These are phyloP conservation scores for Celoporthe dispersa DNA, from an alignment of 2,329 filamentous ascomycete species.

Conservation along the genomic window DNA sequence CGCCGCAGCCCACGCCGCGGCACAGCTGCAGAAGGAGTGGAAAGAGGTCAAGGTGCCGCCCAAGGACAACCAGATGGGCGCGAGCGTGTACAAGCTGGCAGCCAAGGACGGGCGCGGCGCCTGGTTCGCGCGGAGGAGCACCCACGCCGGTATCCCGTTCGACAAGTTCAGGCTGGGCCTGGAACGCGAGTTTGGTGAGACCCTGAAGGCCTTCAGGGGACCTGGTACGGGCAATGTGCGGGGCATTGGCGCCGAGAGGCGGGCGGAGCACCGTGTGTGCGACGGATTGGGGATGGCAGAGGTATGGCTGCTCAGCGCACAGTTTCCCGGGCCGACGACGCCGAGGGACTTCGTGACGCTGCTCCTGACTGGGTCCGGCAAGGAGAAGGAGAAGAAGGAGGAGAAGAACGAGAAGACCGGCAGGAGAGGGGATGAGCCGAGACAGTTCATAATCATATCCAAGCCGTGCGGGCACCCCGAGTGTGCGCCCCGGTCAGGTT, in stretches of 20 bases:
- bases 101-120: conserved; percentile 81
- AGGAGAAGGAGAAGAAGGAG: conserved; percentile 32
- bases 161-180: conserved; percentile 78
- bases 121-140: conserved; percentile 87
- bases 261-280: conserved; percentile 65
- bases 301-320: conserved; percentile 84
- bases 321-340: conserved; percentile 87
- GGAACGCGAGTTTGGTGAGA: conserved; percentile 78
- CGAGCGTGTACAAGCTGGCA: conserved; percentile 79
- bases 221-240: conserved; percentile 77
- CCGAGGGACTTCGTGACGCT: conserved; percentile 87
- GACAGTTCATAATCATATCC: conserved; percentile 86
- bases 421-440: conserved; percentile 52
- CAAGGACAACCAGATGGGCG: conserved; percentile 74
- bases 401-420: conserved; percentile 32
- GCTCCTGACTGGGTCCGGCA: conserved; percentile 58
- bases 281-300: conserved; percentile 66
- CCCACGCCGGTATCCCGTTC: conserved; percentile 80
- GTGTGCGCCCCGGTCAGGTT: conserved; percentile 70
- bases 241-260: conserved; percentile 81
- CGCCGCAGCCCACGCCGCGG: conserved; percentile 42
- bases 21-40: conserved; percentile 78
- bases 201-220: conserved; percentile 57
- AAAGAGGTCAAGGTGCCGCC: conserved; percentile 77
- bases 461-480: conserved; percentile 81